Percentiles rank a stretch among this genome's conserved stretches.
Evolutionary conservation across 2,329 filamentous ascomycete species (phyloP).

Genomic region (Ascochyta clinopodiicola): DNA sequence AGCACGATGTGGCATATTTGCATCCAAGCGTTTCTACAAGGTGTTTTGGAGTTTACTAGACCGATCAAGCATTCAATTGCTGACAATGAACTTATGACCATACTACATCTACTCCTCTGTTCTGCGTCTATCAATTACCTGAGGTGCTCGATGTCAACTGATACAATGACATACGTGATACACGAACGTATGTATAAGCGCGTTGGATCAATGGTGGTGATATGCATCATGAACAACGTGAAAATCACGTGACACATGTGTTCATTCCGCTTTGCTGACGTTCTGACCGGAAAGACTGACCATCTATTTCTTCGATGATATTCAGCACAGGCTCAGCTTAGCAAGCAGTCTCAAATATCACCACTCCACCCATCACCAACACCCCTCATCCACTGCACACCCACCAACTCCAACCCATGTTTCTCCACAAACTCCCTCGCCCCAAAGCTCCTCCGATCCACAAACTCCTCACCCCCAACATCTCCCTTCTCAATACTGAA

Average conservation of each 20-base stretch:
- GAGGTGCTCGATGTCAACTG: background rate
- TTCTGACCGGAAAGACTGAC: too few relatives aligned
- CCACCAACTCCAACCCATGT: slow-evolving; percentile 40
- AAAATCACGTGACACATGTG: too few relatives aligned
- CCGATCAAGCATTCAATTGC: slow-evolving; percentile 30
- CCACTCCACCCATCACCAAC: slow-evolving; percentile 44
- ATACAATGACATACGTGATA: background rate
- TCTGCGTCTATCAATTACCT: background rate
- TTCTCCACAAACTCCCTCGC: slow-evolving; percentile 33
- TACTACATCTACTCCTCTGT: background rate
- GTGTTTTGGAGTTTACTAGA: slow-evolving; percentile 25
- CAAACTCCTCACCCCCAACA: slow-evolving; percentile 47
- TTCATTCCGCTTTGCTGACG: too few relatives aligned
- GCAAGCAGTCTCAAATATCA: background rate
- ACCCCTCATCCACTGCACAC: slow-evolving; percentile 47
- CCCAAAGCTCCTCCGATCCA: slow-evolving; percentile 40
- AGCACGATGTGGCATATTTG: slow-evolving; percentile 20
- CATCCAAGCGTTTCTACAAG: slow-evolving; percentile 19
- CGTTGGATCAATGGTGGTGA: background rate
- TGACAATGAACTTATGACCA: slow-evolving; percentile 19
- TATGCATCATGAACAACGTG: background rate
- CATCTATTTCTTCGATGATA: too few relatives aligned
- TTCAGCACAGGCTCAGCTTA: background rate
- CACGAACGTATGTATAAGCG: background rate
- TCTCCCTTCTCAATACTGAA: slow-evolving; percentile 32